Evolutionary conservation across 495 filamentous ascomycete genomes (phyloP), one percentile per base, ranked within the genome.

Genomic region (Aspergillus sclerotioniger): DNA sequence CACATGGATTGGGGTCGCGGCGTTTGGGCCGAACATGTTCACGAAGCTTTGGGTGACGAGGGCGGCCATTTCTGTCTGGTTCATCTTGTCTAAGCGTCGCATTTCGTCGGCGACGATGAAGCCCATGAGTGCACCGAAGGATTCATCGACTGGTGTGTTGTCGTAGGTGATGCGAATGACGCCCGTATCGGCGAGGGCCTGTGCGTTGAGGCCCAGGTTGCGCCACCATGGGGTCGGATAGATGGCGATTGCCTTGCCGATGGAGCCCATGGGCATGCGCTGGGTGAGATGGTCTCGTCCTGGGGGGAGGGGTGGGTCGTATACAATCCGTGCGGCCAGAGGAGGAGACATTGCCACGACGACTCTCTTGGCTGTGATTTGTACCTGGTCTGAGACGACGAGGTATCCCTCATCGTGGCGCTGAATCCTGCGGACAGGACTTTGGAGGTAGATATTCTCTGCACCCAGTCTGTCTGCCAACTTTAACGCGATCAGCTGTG

Each of bases 161-260:
- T 68, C 65, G 33, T 57, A 66, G 0, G 66, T 64, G 3, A 58
- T 29, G 2, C 59, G 59, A 4, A 64, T 57, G 6, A 41, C 49
- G 0, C 68, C 68, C 2, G 25, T 62, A 32, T 61, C 61, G 19
- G 58, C 61, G 21, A 60, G 25, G 20, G 47, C 60, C 48, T 60
- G 61, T 8, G 53, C 66, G 35, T 60, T 64, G 8, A 70, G 61
- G 8, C 58, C 58, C 17, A 49, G 15, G n/a, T 19, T 33, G 15
- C 66, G 67, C 67, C 67, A 70, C 56, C 67, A 70, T 0, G 67
- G 61, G 8, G 25, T 33, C 5, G 48, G 28, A 28, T 62, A 70
- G 39, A 68, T 51, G 6, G 66, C 66, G 16, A 68, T 61, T 8
- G 60, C 66, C 33, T 71, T 71, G 6, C 66, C 64, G 15, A 67